Conservation (phyloP, 208 protist species). For the Acanthamoeba castellanii region DNA sequence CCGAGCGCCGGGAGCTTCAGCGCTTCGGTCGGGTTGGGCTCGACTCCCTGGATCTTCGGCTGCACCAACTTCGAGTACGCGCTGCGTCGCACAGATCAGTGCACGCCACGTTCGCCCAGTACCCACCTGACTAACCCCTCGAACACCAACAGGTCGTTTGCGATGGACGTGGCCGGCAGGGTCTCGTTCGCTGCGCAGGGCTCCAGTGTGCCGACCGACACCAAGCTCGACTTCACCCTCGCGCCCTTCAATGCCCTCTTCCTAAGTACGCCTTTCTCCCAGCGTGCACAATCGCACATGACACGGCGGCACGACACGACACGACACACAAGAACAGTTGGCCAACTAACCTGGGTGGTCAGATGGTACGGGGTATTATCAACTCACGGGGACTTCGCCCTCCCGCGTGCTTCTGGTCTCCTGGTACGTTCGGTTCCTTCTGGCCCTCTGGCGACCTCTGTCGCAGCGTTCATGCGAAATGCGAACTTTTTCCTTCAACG, state of each 20-base stretch:
- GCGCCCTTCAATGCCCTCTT: slow-evolving; percentile 34
- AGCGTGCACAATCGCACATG: background rate
- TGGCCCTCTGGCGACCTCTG: background rate
- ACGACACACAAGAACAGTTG: background rate
- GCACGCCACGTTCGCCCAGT: background rate
- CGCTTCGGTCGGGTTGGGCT: background rate
- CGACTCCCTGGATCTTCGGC: background rate
- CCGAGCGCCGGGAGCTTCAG: slow-evolving; percentile 2
- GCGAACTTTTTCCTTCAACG: too few relatives aligned
- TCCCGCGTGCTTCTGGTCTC: slow-evolving; percentile 7
- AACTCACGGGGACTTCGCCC: background rate
- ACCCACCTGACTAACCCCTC: background rate
- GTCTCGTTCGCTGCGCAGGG: background rate
- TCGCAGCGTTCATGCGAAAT: background rate
- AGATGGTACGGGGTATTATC: slow-evolving; percentile 6
- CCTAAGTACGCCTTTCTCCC: background rate
- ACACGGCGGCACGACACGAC: background rate
- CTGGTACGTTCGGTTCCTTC: background rate
- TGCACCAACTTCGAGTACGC: slow-evolving; percentile 30
- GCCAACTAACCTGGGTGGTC: background rate
- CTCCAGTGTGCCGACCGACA: background rate
- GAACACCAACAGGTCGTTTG: slow-evolving; percentile 6
- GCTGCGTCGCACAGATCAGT: background rate
- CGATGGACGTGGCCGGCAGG: slow-evolving; percentile 19
- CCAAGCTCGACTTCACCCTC: slow-evolving; percentile 31